phyloP scores from a whole-genome alignment of 2,329 filamentous ascomycete genomes.

The Penicillium vulpinum region DNA sequence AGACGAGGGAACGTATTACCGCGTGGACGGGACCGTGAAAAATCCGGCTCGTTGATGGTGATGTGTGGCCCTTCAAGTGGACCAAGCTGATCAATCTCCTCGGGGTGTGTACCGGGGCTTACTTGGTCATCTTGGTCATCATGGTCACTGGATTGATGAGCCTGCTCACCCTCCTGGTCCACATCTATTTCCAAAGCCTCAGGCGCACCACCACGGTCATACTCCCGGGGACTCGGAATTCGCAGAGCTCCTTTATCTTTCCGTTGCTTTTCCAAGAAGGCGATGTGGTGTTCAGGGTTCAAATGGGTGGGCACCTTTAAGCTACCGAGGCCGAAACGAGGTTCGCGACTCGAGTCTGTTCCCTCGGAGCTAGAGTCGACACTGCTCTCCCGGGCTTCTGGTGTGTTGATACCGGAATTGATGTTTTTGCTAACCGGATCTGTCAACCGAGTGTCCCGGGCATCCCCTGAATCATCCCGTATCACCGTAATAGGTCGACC shows the following conservation, averaged over 20 bases:
- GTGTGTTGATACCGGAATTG: conserved; percentile 29
- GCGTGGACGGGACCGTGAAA: conserved; percentile 36
- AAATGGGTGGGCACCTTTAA: conserved; percentile 55
- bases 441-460: conserved; percentile 22
- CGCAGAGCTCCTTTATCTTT: conserved; percentile 73
- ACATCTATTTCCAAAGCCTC: conserved; percentile 55
- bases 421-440: conserved; percentile 20
- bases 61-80: conserved; percentile 43
- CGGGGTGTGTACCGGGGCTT: conserved; percentile 7
- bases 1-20: conserved; percentile 42
- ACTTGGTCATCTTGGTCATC: conserved; percentile 15
- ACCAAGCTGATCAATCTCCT: conserved; percentile 25
- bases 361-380: conserved; percentile 19
- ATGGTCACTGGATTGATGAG: conserved; percentile 25
- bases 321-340: conserved; percentile 54
- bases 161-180: conserved; percentile 32
- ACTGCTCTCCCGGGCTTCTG: conserved; percentile 22
- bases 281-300: conserved; percentile 76
- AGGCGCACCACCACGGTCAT: conserved; percentile 76
- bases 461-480: conserved; percentile 35
- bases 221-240: conserved; percentile 89
- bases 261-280: conserved; percentile 81
- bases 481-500: conserved; percentile 42
- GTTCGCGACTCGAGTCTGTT: conserved; percentile 10
- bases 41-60: conserved; percentile 50